Evolutionary conservation across 768 basidiomycete species (phyloP), one percentile per base, ranked within the genome.

Genomic region (Hygrocybe coccinea): DNA sequence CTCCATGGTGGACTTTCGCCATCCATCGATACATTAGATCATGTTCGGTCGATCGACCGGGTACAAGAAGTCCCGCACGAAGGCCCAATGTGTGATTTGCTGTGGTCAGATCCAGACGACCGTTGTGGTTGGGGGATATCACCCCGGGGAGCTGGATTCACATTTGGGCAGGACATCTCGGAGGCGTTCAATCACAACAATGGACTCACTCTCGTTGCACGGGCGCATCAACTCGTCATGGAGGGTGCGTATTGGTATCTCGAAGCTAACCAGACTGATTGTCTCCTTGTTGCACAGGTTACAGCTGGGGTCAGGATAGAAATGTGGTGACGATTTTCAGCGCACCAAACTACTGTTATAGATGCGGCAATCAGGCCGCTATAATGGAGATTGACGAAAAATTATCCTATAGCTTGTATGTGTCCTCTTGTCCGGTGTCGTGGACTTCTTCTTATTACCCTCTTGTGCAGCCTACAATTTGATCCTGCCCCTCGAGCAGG

Each of bases 371-470:
- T 71, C 97, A 98, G 68, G 97, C 97, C 54, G 97, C 97, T 49
- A 99, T 99, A 71, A 95, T 99, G 86, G 97, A 99, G 73, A 97
- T 99, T 72, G 97, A 99, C 74, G 91, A 93, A 84, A 93, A 93
- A 81, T 78, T 91, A 84, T 90, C 89, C 53, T 92, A 91, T 73
- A 91, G 87, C 76, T 91, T 91, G 89, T 90, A 64, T 50, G 88
- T 81, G 47, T 34, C 14, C 19, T 36, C 49, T 43, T 33, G 48
- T 35, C n/a, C 33, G 48, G 61, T 59, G 52, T 29, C 29, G 17
- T 17, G 19, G 37, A 46, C 39, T 19, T 45, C 35, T 52, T 45
- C 36, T 46, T 19, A 39, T 55, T 5, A 38, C 50, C 21, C 22
- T 17, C 5, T 37, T 50, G 19, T 22, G 14, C 63, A 98, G 94